phyloP scores from a whole-genome alignment of 768 basidiomycete genomes.

The Infundibulicybe gibba region DNA sequence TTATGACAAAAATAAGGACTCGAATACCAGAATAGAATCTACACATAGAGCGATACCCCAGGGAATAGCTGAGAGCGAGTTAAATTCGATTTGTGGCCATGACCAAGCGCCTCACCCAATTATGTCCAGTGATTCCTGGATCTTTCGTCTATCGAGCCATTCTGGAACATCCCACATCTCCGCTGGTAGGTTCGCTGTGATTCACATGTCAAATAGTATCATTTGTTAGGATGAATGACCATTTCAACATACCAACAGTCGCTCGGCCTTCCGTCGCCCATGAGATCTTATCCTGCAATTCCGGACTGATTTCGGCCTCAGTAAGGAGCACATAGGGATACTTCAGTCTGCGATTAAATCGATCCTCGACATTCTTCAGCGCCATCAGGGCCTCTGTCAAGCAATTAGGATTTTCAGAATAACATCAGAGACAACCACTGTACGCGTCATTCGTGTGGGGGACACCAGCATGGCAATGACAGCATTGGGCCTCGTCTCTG shows the following conservation, averaged over 20 bases:
- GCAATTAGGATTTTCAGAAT: too few species aligned
- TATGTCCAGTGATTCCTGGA: slow-evolving; percentile 16
- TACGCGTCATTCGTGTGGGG: slow-evolving; percentile 16
- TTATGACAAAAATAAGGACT: not conserved
- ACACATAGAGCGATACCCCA: slow-evolving; percentile 26
- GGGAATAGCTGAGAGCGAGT: slow-evolving; percentile 13
- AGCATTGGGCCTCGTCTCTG: slow-evolving; percentile 12
- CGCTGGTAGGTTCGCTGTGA: slow-evolving; percentile 14
- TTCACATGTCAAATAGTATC: not conserved
- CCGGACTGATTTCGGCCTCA: slow-evolving; percentile 17
- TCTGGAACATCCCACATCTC: slow-evolving; percentile 21
- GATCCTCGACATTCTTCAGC: slow-evolving; percentile 23
- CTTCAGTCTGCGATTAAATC: slow-evolving; percentile 24
- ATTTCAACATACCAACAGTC: slow-evolving; percentile 15
- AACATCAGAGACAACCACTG: too few species aligned
- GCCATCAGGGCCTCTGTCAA: slow-evolving; percentile 16
- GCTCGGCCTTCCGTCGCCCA: slow-evolving; percentile 23
- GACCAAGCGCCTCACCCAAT: slow-evolving; percentile 15
- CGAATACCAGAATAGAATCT: slow-evolving; percentile 23
- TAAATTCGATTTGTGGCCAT: not conserved
- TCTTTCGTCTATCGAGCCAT: slow-evolving; percentile 13
- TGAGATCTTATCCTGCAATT: slow-evolving; percentile 16
- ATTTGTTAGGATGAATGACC: not conserved
- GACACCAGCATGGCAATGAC: slow-evolving; percentile 24
- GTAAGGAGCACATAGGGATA: slow-evolving; percentile 25